Base-by-base conservation (phyloP, 2,329 filamentous ascomycete species). In the Curvularia sp. region DNA sequence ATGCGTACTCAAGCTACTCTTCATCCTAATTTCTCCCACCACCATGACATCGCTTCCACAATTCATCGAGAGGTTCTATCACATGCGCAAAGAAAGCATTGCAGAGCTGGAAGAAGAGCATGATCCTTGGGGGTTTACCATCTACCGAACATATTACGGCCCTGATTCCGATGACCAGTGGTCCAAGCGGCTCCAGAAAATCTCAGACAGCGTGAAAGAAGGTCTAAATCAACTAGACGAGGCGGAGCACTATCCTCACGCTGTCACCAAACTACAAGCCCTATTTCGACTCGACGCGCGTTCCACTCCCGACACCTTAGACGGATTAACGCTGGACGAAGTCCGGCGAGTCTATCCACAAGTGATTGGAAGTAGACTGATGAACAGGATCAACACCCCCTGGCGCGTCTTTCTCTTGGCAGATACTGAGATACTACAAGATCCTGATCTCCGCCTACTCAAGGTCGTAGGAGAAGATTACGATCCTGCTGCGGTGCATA, bases 91-190 rank as follows among this genome's bases (percentile, higher is more conserved):
- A 12, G 8, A 31, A 31, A 12, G 8, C 13, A 35, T 35, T n/a
- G n/a, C 18, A 3, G 15, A 5, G 22, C 20, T 12, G 33, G 7
- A 50, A 30, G 24, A 30, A 28, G 48, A 41, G 20, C 24, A 18
- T 53, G 15, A n/a, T 7, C 6, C 8, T 12, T 44, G 38, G 50
- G 41, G 41, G 9, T 53, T 20, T 2, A 53, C 41, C 13, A 53
- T 53, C 13, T 53, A 53, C 30, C 26, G 20, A 35, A 53, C 50
- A 46, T 53, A 38, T 4, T 53, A 53, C 20, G 30, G 41, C 13
- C 18, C 20, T 41, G 1, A 24, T 4, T 53, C 41, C 26, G 10
- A 46, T 46, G 28, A 53, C 24, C 13, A 38, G 15, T 46, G 15
- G 50, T 13, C 3, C 3, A 46, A 15, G 15, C 30, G 46, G 30